Conservation (phyloP, 2,329 filamentous ascomycete species). For the Calcarisporium arbuscula region DNA sequence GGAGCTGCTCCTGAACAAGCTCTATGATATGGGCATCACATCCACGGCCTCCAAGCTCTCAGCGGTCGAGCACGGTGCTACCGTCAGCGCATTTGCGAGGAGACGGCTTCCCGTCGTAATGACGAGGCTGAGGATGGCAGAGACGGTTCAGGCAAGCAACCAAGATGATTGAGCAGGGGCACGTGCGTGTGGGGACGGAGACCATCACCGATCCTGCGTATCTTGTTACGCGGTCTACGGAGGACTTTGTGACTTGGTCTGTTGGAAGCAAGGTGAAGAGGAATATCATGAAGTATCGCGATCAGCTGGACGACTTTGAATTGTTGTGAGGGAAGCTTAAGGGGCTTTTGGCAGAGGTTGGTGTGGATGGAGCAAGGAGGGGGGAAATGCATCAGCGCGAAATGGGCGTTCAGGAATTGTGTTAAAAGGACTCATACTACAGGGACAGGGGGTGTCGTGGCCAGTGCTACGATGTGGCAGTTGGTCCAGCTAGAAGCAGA, state of each 20-base stretch:
- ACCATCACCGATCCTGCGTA: constrained; percentile 87
- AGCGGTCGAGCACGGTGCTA: constrained; percentile 80
- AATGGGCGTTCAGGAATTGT: no score
- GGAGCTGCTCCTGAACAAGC: constrained; percentile 79
- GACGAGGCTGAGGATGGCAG: constrained; percentile 85
- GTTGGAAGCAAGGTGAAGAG: constrained; percentile 96
- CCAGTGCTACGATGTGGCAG: no score
- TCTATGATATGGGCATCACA: constrained; percentile 87
- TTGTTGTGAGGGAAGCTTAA: constrained; percentile 64
- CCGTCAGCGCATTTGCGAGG: constrained; percentile 82
- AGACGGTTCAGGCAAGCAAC: constrained; percentile 79
- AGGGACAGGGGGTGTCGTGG: no score
- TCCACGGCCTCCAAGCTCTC: constrained; percentile 70
- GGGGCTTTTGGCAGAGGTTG: neutral
- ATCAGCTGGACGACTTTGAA: constrained; percentile 95
- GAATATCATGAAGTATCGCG: constrained; percentile 89
- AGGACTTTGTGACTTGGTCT: constrained; percentile 96
- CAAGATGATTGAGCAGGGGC: constrained; percentile 88
- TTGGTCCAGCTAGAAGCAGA: no score
- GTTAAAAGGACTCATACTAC: no score
- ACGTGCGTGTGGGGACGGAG: constrained; percentile 86
- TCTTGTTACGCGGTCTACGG: constrained; percentile 80
- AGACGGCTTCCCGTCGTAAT: constrained; percentile 83
- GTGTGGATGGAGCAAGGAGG: no score
- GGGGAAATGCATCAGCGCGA: no score